Percentiles rank a stretch among this genome's conserved stretches.
Evolutionary conservation across 116 monocot species (phyloP).

Genomic region (Phalaenopsis hybrid): DNA sequence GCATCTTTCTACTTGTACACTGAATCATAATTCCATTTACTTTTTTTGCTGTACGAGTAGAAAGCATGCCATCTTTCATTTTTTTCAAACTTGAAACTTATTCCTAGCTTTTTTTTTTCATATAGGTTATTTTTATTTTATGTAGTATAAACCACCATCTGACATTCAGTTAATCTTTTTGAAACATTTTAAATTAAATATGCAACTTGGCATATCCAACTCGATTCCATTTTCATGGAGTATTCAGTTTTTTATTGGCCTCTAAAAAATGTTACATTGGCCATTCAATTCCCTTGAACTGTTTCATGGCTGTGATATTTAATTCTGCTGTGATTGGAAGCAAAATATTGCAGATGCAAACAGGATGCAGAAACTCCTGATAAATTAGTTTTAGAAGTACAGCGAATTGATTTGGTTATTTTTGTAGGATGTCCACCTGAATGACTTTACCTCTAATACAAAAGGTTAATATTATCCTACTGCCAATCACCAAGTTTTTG

Average conservation of each 20-base stretch:
- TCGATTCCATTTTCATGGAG: not conserved
- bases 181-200: not conserved
- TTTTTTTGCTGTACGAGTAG: no score
- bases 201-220: not conserved
- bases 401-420: not conserved
- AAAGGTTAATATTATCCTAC: not conserved
- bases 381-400: not conserved
- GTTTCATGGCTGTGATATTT: not conserved
- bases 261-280: not conserved
- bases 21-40: no score
- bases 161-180: not conserved
- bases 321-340: not conserved
- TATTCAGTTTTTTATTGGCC: not conserved
- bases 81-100: no score
- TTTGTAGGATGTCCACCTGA: not conserved
- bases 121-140: not conserved
- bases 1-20: no score
- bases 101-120: not conserved
- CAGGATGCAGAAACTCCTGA: not conserved
- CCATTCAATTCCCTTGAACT: not conserved
- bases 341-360: not conserved
- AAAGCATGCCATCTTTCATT: no score
- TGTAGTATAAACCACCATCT: no score
- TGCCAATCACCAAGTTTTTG: not conserved
- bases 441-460: not conserved